Evolutionary conservation across 805 yeast genomes (phyloP).

Genomic region (Kodamaea nitidulidarum): DNA sequence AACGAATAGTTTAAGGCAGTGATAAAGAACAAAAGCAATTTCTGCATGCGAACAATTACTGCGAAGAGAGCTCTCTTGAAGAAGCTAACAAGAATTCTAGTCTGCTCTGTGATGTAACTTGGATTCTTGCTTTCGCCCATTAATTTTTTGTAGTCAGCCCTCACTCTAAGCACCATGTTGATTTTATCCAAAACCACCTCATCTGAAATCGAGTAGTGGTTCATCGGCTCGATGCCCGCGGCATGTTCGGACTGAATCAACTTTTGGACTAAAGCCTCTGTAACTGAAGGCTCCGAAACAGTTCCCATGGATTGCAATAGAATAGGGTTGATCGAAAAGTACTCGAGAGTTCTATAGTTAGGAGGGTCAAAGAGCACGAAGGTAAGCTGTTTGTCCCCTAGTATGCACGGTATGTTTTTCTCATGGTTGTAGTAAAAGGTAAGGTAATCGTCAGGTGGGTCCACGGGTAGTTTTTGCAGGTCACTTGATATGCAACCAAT

Average conservation of each 20-base stretch:
- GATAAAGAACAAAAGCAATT: slow-evolving; percentile 17
- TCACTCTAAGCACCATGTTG: slow-evolving; percentile 24
- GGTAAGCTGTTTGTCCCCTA: slow-evolving; percentile 10
- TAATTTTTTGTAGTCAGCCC: slow-evolving; percentile 11
- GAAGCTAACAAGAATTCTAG: not conserved
- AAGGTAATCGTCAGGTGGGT: not conserved
- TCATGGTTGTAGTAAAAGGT: not conserved
- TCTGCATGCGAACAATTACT: slow-evolving; percentile 15
- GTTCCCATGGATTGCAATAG: slow-evolving; percentile 49
- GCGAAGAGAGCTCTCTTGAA: not conserved
- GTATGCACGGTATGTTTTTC: slow-evolving; percentile 5
- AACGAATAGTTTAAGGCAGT: slow-evolving; percentile 25
- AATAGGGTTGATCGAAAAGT: slow-evolving; percentile 72
- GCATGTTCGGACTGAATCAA: slow-evolving; percentile 8
- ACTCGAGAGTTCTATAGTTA: slow-evolving; percentile 63
- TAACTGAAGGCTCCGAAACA: slow-evolving; percentile 6
- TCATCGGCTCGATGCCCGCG: slow-evolving; percentile 10
- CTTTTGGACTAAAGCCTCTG: slow-evolving; percentile 19
- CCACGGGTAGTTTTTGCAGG: too few species aligned
- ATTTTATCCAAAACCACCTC: slow-evolving; percentile 30
- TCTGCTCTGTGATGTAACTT: not conserved
- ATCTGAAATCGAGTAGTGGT: slow-evolving; percentile 23
- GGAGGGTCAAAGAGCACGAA: slow-evolving; percentile 65
- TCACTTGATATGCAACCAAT: not conserved
- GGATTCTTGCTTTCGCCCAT: not conserved